phyloP scores from a whole-genome alignment of 768 basidiomycete species.

The Amanita inopinata region DNA sequence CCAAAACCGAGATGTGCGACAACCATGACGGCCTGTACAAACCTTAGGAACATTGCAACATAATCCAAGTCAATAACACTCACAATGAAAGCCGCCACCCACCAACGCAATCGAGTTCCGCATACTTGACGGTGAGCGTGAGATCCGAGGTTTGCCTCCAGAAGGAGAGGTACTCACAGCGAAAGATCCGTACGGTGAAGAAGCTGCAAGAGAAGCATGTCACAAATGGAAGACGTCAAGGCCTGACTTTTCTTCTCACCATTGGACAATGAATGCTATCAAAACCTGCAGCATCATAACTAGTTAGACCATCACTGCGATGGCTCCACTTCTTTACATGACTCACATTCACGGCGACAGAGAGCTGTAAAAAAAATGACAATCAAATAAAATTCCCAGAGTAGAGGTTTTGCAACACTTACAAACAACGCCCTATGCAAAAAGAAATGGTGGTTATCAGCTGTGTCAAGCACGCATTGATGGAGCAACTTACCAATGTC shows the following conservation, averaged over 20 bases:
- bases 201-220: constrained; percentile 16
- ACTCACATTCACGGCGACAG: constrained; percentile 19
- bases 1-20: constrained; percentile 27
- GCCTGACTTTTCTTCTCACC: constrained; percentile 16
- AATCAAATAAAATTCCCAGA: not conserved
- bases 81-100: constrained; percentile 21
- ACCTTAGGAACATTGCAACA: not conserved
- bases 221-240: not conserved
- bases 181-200: constrained; percentile 23
- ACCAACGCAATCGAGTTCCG: constrained; percentile 20
- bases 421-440: constrained; percentile 27
- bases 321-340: not conserved
- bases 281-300: constrained; percentile 11
- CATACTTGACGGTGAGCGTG: constrained; percentile 19
- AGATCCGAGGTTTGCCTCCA: not conserved
- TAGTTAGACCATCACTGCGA: not conserved
- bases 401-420: constrained; percentile 9
- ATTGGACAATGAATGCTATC: constrained; percentile 23
- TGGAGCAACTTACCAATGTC: constrained; percentile 24
- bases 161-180: constrained; percentile 15
- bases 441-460: not conserved
- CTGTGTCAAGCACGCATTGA: not conserved
- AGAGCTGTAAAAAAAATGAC: constrained; percentile 14
- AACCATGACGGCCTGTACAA: constrained; percentile 17
- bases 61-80: constrained; percentile 9